Evolutionary conservation across 164 flowering plant genomes (phyloP).

Genomic region (Vitis cinerea): DNA sequence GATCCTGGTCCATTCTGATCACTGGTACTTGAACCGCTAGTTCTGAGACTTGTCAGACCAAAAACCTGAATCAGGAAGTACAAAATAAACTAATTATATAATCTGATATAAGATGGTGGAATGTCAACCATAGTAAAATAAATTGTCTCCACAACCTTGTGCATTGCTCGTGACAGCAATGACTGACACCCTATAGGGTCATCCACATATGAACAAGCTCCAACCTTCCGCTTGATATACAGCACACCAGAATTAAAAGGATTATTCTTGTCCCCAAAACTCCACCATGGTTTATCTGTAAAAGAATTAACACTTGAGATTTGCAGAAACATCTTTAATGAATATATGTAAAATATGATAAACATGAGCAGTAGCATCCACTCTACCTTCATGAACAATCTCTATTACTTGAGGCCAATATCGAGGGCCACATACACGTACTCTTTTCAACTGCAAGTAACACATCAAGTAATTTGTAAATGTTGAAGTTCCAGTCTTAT

Average conservation of each 20-base stretch:
- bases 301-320: not conserved
- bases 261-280: constrained; percentile 54
- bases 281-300: constrained; percentile 90
- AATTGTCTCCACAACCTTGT: constrained; percentile 60
- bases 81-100: not conserved
- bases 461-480: not conserved
- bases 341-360: not conserved
- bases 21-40: constrained; percentile 21
- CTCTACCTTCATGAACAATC: constrained; percentile 73
- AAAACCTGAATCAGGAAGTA: constrained; percentile 51
- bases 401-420: constrained; percentile 92
- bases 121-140: not conserved
- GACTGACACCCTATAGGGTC: constrained; percentile 97
- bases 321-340: not conserved
- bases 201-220: constrained; percentile 94
- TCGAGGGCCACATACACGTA: constrained; percentile 92
- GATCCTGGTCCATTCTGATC: constrained; percentile 35
- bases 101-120: not conserved
- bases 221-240: constrained; percentile 88
- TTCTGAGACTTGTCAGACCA: constrained; percentile 48
- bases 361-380: not conserved
- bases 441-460: constrained; percentile 66
- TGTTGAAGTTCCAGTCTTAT: not conserved
- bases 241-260: constrained; percentile 88
- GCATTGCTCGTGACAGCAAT: constrained; percentile 86